phyloP scores from a whole-genome alignment of 2,329 filamentous ascomycete species.

The Claviceps fusiformis region DNA sequence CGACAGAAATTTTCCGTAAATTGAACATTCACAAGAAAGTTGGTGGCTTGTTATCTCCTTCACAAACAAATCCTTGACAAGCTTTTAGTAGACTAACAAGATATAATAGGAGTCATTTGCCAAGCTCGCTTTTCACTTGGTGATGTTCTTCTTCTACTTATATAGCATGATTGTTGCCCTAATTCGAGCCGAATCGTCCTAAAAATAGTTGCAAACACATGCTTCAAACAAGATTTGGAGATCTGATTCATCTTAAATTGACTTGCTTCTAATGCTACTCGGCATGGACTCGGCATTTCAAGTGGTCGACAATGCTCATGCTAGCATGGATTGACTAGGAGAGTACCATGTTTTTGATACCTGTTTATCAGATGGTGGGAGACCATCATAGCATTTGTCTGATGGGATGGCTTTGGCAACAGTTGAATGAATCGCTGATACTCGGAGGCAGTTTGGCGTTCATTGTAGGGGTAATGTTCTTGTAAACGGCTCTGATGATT shows the following conservation, averaged over 20 bases:
- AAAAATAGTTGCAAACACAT: conserved; percentile 21
- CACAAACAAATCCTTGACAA: background rate
- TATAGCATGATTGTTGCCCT: conserved; percentile 98
- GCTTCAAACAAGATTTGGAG: background rate
- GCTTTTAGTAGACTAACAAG: conserved; percentile 9
- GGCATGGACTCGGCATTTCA: background rate
- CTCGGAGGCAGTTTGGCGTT: conserved; percentile 18
- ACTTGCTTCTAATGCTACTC: background rate
- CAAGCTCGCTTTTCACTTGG: conserved; percentile 94
- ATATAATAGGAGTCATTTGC: conserved; percentile 78
- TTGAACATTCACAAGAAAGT: conserved; percentile 99
- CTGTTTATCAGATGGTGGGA: conserved; percentile 15
- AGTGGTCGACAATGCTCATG: background rate
- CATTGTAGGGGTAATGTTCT: background rate
- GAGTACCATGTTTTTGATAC: background rate
- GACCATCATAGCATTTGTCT: conserved; percentile 12
- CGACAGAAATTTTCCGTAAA: conserved; percentile 98
- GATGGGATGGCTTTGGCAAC: conserved; percentile 17
- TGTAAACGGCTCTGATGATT: background rate
- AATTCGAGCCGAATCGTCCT: conserved; percentile 87
- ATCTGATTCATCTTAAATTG: background rate
- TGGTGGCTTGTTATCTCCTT: conserved; percentile 6
- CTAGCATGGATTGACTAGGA: background rate
- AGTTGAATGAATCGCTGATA: conserved; percentile 17
- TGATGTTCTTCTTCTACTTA: conserved; percentile 99